These are phyloP conservation scores for Venturia carpophila DNA, from an alignment of 2,329 filamentous ascomycete species.

Conservation along the genomic window DNA sequence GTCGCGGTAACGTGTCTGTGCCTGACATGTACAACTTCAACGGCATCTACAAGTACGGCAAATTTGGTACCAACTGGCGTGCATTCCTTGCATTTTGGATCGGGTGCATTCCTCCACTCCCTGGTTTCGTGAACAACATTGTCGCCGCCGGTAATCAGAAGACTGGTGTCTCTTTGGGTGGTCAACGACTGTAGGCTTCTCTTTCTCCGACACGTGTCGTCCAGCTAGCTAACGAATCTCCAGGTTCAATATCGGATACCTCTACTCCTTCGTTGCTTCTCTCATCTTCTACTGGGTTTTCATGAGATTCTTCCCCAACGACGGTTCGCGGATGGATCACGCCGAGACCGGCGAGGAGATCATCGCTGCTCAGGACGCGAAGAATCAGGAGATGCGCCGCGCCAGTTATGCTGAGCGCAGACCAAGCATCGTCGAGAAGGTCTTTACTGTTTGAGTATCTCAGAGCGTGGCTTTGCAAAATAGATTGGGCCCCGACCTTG, in stretches of 20 bases:
- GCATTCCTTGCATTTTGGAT: constrained; percentile 28
- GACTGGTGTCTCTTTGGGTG: constrained; percentile 23
- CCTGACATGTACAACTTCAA: constrained; percentile 24
- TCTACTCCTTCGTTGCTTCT: constrained; percentile 35
- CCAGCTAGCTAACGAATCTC: constrained; percentile 24
- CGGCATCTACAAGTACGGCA: constrained; percentile 30
- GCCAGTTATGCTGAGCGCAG: constrained; percentile 22
- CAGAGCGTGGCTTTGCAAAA: not conserved
- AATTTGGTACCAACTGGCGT: constrained; percentile 30
- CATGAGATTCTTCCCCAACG: constrained; percentile 32
- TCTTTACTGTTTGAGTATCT: constrained; percentile 23
- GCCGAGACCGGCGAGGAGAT: constrained; percentile 53
- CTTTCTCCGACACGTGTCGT: not conserved
- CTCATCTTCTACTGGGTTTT: constrained; percentile 33
- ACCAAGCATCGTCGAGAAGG: constrained; percentile 22
- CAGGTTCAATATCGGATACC: constrained; percentile 35
- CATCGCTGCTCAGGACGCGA: constrained; percentile 30
- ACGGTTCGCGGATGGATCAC: constrained; percentile 29
- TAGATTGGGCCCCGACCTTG: not conserved
- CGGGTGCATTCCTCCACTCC: constrained; percentile 30
- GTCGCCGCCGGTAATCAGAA: constrained; percentile 36
- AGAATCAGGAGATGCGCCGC: constrained; percentile 23
- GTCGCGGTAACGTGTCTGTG: constrained; percentile 22
- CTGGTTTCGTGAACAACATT: constrained; percentile 31
- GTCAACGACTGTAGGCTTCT: constrained; percentile 25